Conservation (phyloP, 2,329 filamentous ascomycete genomes). For the Aspergillus udagawae region DNA sequence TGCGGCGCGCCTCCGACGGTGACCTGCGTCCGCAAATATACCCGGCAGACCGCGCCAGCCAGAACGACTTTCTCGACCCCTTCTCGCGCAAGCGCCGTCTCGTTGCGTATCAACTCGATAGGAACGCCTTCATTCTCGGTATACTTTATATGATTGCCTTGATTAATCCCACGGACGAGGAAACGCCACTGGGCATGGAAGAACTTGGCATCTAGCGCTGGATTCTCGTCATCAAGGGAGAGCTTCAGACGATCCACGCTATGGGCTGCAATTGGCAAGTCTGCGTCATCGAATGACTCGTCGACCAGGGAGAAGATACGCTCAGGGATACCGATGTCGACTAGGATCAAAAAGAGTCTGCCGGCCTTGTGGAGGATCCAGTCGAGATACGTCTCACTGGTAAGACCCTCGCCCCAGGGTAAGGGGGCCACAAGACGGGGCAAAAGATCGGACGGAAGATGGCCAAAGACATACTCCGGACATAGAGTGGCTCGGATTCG, state of each 20-base stretch:
- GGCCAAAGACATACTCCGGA: slow-evolving; percentile 37
- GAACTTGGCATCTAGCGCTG: slow-evolving; percentile 51
- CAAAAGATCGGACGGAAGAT: slow-evolving; percentile 33
- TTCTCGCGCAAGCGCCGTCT: slow-evolving; percentile 30
- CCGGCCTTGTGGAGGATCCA: slow-evolving; percentile 58
- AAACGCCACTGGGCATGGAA: slow-evolving; percentile 59
- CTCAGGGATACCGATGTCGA: slow-evolving; percentile 58
- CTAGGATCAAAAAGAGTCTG: slow-evolving; percentile 57
- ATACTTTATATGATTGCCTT: slow-evolving; percentile 56
- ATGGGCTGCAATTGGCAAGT: slow-evolving; percentile 54
- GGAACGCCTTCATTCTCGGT: slow-evolving; percentile 58
- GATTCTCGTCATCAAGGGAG: slow-evolving; percentile 44
- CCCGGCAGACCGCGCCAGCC: slow-evolving; percentile 31
- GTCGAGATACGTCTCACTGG: slow-evolving; percentile 55
- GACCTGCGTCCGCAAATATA: slow-evolving; percentile 37
- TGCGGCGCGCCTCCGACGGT: slow-evolving; percentile 34
- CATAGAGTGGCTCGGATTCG: slow-evolving; percentile 41
- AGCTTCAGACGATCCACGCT: slow-evolving; percentile 53
- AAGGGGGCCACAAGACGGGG: slow-evolving; percentile 35
- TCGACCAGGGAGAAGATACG: slow-evolving; percentile 60
- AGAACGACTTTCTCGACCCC: slow-evolving; percentile 42
- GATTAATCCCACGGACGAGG: slow-evolving; percentile 52
- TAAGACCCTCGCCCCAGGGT: slow-evolving; percentile 43
- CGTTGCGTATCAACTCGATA: slow-evolving; percentile 50
- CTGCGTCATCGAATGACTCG: slow-evolving; percentile 58